Evolutionary conservation across 257 asterid genomes (phyloP), one percentile per base, ranked within the genome.

Genomic region (Coffea canephora): DNA sequence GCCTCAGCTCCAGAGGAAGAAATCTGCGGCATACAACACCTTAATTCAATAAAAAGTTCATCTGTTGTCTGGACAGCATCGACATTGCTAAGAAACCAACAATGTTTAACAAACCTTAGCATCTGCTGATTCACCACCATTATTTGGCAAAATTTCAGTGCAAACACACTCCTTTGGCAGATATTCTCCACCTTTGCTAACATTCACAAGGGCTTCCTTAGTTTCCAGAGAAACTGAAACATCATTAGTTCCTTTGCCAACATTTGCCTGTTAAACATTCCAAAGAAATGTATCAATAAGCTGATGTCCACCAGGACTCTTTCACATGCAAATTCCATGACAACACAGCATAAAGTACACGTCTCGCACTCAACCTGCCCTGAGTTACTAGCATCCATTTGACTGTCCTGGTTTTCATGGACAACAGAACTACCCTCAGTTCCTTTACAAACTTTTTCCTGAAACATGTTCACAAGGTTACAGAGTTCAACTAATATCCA

Each of bases 81-180:
- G 19, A 23, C 65, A 68, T 54, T 49, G 21, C 43, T 50, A 14
- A 65, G n/a, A 78, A 69, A 39, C 71, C 66, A 79, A 62, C 3
- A 49, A 3, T 27, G 54, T n/a, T 68, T 71, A 46, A 57, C 83
- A 49, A 77, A 83, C 87, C 86, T 79, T 70, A 72, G 82, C 69
- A 67, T 83, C 78, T 48, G 25, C 62, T 69, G 84, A 81, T 83
- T 78, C 83, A 69, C 82, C 83, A 69, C 82, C 81, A 70, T 69
- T 77, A 82, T 39, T 59, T 31, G 64, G 84, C 74, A 57, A 46
- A 83, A 50, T 79, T 79, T 57, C 86, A 70, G 13, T 71, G 10
- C 72, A 82, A 78, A 57, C 49, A 77, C 75, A 67, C 57, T 66
- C 85, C 64, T 61, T 71, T 52, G 64, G 72, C 70, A 73, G 83